These are phyloP conservation scores for Glarea lozoyensis DNA, from an alignment of 495 filamentous ascomycete genomes.

Conservation along the genomic window DNA sequence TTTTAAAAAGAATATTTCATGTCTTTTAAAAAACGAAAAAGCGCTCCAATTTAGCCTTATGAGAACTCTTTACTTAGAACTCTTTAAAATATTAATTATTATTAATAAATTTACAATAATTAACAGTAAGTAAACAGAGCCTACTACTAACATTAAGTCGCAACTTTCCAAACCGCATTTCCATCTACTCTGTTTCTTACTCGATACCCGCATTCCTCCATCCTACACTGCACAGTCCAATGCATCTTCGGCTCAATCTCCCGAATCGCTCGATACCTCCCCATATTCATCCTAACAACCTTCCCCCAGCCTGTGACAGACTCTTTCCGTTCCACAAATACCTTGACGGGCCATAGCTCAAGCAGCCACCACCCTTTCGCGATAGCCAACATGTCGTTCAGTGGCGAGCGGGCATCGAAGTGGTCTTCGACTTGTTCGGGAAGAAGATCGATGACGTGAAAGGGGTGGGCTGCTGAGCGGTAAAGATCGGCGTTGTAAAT, in stretches of 20 bases:
- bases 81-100: too few relatives aligned
- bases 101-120: too few relatives aligned
- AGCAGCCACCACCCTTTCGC: slow-evolving; percentile 30
- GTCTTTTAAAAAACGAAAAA: too few relatives aligned
- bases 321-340: slow-evolving; percentile 16
- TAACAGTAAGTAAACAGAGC: too few relatives aligned
- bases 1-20: too few relatives aligned
- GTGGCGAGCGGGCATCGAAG: slow-evolving; percentile 24
- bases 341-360: slow-evolving; percentile 30
- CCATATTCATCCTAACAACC: slow-evolving; percentile 24
- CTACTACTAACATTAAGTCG: neutral
- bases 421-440: slow-evolving; percentile 29
- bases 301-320: slow-evolving; percentile 23
- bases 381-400: slow-evolving; percentile 24
- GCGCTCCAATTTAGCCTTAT: too few relatives aligned
- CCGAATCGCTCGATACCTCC: slow-evolving; percentile 21
- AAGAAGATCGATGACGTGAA: slow-evolving; percentile 16
- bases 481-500: neutral
- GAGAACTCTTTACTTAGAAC: too few relatives aligned
- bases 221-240: slow-evolving; percentile 26
- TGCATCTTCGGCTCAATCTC: slow-evolving; percentile 28
- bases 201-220: slow-evolving; percentile 19
- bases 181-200: slow-evolving; percentile 16
- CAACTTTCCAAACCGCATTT: slow-evolving; percentile 13
- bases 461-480: neutral